Conservation (phyloP, 2,329 filamentous ascomycete genomes). For the Lecanosticta acicola region DNA sequence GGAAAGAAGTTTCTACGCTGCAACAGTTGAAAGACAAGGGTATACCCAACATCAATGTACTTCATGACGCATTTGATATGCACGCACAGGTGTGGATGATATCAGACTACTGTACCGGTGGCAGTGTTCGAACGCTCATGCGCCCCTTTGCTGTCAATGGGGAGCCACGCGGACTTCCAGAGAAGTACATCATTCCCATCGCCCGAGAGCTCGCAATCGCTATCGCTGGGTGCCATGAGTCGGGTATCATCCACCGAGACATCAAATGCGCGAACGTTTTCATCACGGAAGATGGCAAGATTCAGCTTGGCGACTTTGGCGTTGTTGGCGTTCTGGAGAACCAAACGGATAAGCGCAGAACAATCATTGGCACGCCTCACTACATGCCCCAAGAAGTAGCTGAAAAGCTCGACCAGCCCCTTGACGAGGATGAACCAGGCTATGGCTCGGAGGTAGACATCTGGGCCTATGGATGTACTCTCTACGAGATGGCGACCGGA, state of each 20-base stretch:
- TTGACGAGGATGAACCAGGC: constrained; percentile 31
- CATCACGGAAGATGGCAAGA: constrained; percentile 67
- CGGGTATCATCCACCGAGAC: constrained; percentile 61
- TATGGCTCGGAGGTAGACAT: constrained; percentile 59
- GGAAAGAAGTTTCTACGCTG: constrained; percentile 61
- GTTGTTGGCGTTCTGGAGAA: constrained; percentile 74
- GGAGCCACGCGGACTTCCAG: constrained; percentile 42
- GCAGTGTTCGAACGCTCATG: constrained; percentile 66
- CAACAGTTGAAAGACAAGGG: constrained; percentile 67
- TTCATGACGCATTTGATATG: constrained; percentile 72
- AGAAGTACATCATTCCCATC: constrained; percentile 59
- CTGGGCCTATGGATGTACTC: constrained; percentile 77
- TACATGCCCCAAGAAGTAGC: constrained; percentile 78
- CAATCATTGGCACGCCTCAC: constrained; percentile 74
- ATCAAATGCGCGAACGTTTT: constrained; percentile 71
- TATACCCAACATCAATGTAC: constrained; percentile 73
- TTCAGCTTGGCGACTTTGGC: constrained; percentile 81
- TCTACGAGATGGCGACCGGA: constrained; percentile 75
- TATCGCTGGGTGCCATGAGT: constrained; percentile 57
- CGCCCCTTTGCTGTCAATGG: constrained; percentile 28
- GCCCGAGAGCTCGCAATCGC: constrained; percentile 59
- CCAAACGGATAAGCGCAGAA: constrained; percentile 65
- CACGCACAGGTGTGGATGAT: constrained; percentile 82
- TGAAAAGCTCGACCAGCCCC: constrained; percentile 46
- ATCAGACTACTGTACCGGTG: constrained; percentile 78